A percentile compares a stretch with the other conserved stretches of the same genome.
Evolutionary conservation across 169 alveolate genomes (phyloP).

Genomic region (Plasmodium gallinaceum): DNA sequence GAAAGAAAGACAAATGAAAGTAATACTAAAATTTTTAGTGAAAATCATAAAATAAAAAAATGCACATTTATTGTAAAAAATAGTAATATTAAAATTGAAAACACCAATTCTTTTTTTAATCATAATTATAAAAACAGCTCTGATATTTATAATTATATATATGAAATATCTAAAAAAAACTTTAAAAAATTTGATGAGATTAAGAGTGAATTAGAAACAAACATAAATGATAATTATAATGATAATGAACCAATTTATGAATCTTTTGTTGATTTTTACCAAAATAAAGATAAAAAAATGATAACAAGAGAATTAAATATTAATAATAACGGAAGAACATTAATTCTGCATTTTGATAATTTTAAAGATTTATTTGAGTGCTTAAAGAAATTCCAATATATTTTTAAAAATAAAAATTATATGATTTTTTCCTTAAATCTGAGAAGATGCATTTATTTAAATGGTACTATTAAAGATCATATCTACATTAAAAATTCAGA

Average conservation of each 20-base stretch:
- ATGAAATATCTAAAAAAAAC: constrained; percentile 47
- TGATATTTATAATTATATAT: constrained; percentile 53
- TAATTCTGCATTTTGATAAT: constrained; percentile 68
- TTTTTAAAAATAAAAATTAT: constrained; percentile 59
- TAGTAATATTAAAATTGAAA: constrained; percentile 56
- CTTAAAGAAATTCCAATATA: constrained; percentile 51
- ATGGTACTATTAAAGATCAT: constrained; percentile 50
- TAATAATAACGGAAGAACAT: constrained; percentile 60
- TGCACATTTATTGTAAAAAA: constrained; percentile 47
- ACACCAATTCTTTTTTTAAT: constrained; percentile 2
- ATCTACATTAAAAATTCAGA: constrained; percentile 30
- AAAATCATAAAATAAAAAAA: background rate
- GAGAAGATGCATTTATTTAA: constrained; percentile 44
- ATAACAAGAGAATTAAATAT: constrained; percentile 23
- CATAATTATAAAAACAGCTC: background rate
- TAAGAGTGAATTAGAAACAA: constrained; percentile 15
- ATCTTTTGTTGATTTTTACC: constrained; percentile 68
- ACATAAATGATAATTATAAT: constrained; percentile 16
- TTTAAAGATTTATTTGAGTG: constrained; percentile 47
- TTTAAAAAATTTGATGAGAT: constrained; percentile 45
- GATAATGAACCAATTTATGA: constrained; percentile 2
- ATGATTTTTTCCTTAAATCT: constrained; percentile 67
- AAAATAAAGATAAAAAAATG: constrained; percentile 57
- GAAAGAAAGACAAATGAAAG: background rate
- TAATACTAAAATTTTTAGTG: background rate